phyloP scores from a whole-genome alignment of 495 filamentous ascomycete genomes.

The Trichoderma virens region DNA sequence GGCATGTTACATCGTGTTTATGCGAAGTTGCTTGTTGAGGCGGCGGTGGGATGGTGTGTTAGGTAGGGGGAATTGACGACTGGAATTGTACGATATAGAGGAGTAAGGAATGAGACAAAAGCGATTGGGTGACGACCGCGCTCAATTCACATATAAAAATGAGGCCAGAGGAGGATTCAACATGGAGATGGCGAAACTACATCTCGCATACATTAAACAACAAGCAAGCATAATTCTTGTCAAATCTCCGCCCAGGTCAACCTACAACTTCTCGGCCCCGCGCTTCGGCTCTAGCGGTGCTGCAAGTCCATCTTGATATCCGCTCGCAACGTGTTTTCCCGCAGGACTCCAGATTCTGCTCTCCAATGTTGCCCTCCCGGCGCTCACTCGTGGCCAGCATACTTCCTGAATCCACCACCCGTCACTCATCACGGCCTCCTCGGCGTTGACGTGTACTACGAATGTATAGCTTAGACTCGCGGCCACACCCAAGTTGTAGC shows the following conservation, averaged over 20 bases:
- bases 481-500: conserved; percentile 41
- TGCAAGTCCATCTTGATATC: background rate
- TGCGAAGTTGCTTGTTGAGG: background rate
- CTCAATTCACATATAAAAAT: no score
- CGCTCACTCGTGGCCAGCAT: conserved; percentile 11
- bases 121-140: no score
- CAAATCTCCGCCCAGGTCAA: no score
- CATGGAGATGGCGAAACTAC: no score
- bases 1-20: background rate
- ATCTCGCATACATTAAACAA: no score
- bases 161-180: no score
- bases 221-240: no score
- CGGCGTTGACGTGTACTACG: conserved; percentile 48
- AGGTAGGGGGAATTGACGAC: background rate
- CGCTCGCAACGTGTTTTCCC: background rate
- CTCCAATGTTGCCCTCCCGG: background rate
- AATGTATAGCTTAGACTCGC: conserved; percentile 56
- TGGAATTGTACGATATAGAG: background rate
- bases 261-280: no score
- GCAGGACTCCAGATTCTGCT: background rate
- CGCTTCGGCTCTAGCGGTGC: background rate
- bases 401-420: conserved; percentile 66
- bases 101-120: no score
- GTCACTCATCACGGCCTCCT: conserved; percentile 35
- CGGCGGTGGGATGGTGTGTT: background rate